A percentile compares a stretch with the other conserved stretches of the same genome.
Conservation (phyloP, 768 basidiomycete species). For the Mycena indigotica region DNA sequence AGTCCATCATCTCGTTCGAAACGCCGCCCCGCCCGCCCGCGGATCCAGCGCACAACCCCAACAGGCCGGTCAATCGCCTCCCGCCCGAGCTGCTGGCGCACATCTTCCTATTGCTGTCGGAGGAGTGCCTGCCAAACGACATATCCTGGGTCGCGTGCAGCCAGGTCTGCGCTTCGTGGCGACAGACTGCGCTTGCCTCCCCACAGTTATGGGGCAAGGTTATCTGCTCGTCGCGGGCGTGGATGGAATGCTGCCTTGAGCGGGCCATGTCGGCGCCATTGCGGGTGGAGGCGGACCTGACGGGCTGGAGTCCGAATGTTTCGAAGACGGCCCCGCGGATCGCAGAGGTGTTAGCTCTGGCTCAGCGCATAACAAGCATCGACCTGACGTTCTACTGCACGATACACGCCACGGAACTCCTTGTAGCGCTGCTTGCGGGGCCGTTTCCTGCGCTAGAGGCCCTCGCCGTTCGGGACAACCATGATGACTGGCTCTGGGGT, state of each 20-base stretch:
- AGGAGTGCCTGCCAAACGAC: neutral
- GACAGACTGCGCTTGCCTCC: conserved; percentile 6
- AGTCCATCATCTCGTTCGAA: conserved; percentile 5
- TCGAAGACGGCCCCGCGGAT: neutral
- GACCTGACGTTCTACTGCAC: neutral
- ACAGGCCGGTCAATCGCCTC: conserved; percentile 6
- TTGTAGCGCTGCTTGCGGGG: neutral
- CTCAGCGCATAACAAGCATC: conserved; percentile 6
- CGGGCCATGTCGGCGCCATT: conserved; percentile 11
- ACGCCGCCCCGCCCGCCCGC: conserved; percentile 1
- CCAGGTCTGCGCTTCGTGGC: conserved; percentile 15
- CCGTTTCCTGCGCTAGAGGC: conserved; percentile 10
- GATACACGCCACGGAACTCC: neutral
- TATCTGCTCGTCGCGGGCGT: conserved; percentile 2
- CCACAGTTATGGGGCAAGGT: conserved; percentile 13
- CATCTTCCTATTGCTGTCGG: conserved; percentile 12
- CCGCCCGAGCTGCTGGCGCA: conserved; percentile 15
- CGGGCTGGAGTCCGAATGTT: neutral
- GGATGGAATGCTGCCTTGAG: conserved; percentile 8
- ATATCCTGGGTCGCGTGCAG: conserved; percentile 15
- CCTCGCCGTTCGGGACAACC: neutral
- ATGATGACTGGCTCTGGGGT: neutral
- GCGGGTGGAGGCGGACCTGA: conserved; percentile 2
- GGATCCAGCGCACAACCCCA: conserved; percentile 8
- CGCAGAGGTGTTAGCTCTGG: neutral